A percentile compares a stretch with the other conserved stretches of the same genome.
Conservation (phyloP, 2,329 filamentous ascomycete genomes). For the Colletotrichum simmondsii region DNA sequence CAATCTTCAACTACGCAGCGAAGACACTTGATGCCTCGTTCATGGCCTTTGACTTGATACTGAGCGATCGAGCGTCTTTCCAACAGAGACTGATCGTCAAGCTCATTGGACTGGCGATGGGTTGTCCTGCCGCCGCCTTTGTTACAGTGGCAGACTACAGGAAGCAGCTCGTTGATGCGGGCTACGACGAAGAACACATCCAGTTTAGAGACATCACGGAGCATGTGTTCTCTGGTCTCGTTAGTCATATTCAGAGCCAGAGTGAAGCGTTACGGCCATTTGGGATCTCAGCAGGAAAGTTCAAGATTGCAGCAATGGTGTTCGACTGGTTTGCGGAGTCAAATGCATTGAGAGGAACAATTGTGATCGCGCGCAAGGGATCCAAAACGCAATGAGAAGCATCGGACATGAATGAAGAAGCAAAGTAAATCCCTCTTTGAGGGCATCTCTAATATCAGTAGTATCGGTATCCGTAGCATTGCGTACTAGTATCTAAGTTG, state of each 20-base stretch:
- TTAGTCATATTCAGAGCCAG: conserved; percentile 52
- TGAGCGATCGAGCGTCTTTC: conserved; percentile 44
- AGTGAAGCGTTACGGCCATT: conserved; percentile 46
- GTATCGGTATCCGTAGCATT: too few relatives aligned
- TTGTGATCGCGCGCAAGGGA: conserved; percentile 44
- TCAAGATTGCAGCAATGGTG: conserved; percentile 48
- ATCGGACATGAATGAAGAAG: background rate
- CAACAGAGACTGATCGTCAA: conserved; percentile 48
- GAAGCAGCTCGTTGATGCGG: conserved; percentile 55
- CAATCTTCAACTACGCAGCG: conserved; percentile 55
- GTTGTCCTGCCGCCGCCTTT: conserved; percentile 61
- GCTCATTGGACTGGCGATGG: conserved; percentile 56
- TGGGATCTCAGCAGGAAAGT: conserved; percentile 49
- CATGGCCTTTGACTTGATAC: conserved; percentile 66
- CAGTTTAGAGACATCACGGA: conserved; percentile 61
- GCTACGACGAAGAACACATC: conserved; percentile 56
- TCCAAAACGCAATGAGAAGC: background rate
- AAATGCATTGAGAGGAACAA: conserved; percentile 46
- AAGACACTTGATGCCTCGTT: conserved; percentile 56
- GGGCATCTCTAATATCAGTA: too few relatives aligned
- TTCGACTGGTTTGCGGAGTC: conserved; percentile 51
- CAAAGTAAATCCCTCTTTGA: too few relatives aligned
- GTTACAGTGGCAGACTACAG: conserved; percentile 57
- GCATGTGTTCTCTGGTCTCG: conserved; percentile 62
- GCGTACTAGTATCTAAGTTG: too few relatives aligned